Evolutionary conservation across 1,284 basidiomycete species (phyloP), one percentile per base, ranked within the genome.

Genomic region (Ustilago vetiveriae): DNA sequence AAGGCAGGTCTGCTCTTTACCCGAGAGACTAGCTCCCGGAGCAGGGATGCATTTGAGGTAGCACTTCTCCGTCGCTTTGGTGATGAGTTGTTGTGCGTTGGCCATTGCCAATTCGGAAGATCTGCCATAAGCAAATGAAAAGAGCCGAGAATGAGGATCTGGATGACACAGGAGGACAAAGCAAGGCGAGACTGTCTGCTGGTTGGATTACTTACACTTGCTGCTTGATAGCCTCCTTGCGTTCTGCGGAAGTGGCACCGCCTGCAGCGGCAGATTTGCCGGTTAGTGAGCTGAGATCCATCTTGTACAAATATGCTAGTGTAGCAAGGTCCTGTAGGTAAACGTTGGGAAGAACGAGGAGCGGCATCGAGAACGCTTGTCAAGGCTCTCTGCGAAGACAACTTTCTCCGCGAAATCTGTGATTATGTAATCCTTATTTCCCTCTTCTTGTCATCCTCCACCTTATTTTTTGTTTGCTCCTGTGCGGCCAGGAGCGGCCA

Each of bases 11-110:
- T 79, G 65, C 44, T 81, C 79, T 50, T 78, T 78, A 51, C 72
- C 53, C 13, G 70, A 74, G 10, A 81, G 72, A 44, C 60, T 68
- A 13, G 63, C 48, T 8, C 66, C 67, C 13, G 79, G 79, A 33
- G 64, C 42, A 27, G 78, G 50, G 26, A 81, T 67, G 59, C 79
- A 81, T 56, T 79, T 80, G 49, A 40, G 39, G 60, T 78, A 81
- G 60, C 79, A 81, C 51, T 81, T 81, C 44, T 80, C 76, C 11
- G 79, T 81, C 4, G 79, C 76, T 32, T 78, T 81, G 39, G 73
- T 75, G 50, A 81, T 79, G 19, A 81, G 68, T 41, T 79, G 75
- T 39, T 80, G 78, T 4, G 78, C 78, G 44, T 78, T 79, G 26
- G 76, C 76, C 74, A 78, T 76, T 7, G 74, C 72, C 1, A 75